Conservation (phyloP, 306 rosid genomes). For the Quercus gilva region DNA sequence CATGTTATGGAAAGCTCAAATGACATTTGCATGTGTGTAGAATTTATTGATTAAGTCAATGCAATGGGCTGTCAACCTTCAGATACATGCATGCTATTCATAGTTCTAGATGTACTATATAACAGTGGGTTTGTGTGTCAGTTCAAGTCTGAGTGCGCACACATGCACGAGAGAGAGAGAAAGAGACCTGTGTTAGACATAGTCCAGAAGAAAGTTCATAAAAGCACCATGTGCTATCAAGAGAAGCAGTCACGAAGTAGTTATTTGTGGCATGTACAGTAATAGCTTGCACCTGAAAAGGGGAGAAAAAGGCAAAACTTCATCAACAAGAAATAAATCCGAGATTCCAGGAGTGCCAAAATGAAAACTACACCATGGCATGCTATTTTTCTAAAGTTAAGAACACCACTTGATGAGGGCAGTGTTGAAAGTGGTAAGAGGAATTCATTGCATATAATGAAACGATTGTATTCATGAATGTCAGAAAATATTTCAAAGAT, state of each 20-base stretch:
- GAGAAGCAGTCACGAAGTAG: conserved; percentile 94
- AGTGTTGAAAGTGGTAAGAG: not conserved
- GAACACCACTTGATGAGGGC: not conserved
- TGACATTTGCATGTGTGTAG: too few relatives aligned
- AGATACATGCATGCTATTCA: not conserved
- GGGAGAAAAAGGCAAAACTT: not conserved
- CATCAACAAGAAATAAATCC: not conserved
- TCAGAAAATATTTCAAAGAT: not conserved
- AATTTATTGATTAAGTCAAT: not conserved
- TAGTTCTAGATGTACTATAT: not conserved
- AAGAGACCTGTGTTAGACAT: conserved; percentile 83
- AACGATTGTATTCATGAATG: too few relatives aligned
- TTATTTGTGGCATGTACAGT: conserved; percentile 94
- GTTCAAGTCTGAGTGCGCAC: too few relatives aligned
- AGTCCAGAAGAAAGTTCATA: conserved; percentile 88
- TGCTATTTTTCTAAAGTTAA: not conserved
- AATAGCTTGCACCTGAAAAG: conserved; percentile 91
- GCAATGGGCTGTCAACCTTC: not conserved
- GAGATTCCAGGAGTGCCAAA: not conserved
- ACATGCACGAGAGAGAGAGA: not conserved
- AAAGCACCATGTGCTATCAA: conserved; percentile 95
- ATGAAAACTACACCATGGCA: not conserved
- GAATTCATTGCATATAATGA: not conserved
- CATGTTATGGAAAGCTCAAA: not conserved
- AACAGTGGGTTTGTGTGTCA: not conserved